A percentile compares a stretch with the other conserved stretches of the same genome.
Conservation (phyloP, 2,329 filamentous ascomycete species). For the Aspergillus ustus region DNA sequence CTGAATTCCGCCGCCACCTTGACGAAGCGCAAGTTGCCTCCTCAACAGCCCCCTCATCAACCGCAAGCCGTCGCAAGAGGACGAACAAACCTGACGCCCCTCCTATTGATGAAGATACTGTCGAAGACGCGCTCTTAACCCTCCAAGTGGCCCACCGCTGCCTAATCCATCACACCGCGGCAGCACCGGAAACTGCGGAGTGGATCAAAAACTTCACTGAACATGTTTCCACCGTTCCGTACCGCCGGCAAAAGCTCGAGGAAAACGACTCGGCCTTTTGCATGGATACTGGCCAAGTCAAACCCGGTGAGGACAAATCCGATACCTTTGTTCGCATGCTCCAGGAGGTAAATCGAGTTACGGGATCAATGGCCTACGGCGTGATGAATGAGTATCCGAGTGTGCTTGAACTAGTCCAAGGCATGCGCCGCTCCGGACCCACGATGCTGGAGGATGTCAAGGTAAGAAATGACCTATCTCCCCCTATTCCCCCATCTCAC, state of each 20-base stretch:
- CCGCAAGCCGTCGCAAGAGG: conserved; percentile 33
- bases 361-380: conserved; percentile 72
- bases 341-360: conserved; percentile 74
- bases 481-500: neutral
- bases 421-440: conserved; percentile 64
- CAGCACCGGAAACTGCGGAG: conserved; percentile 67
- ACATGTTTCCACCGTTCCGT: conserved; percentile 76
- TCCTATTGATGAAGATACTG: conserved; percentile 66
- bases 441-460: conserved; percentile 64
- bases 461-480: conserved; percentile 30
- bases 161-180: conserved; percentile 71
- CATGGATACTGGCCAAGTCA: conserved; percentile 78
- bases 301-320: conserved; percentile 65
- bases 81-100: conserved; percentile 47
- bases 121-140: conserved; percentile 73
- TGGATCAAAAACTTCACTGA: conserved; percentile 78
- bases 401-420: conserved; percentile 62
- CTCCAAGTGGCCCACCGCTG: conserved; percentile 71
- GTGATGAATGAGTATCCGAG: conserved; percentile 65
- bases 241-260: conserved; percentile 58
- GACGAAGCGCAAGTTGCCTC: conserved; percentile 38
- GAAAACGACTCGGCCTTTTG: conserved; percentile 66
- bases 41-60: conserved; percentile 21
- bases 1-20: conserved; percentile 61
- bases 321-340: conserved; percentile 78